Evolutionary conservation across 441 rosid species (phyloP).

Genomic region (Erodium chrysanthum): DNA sequence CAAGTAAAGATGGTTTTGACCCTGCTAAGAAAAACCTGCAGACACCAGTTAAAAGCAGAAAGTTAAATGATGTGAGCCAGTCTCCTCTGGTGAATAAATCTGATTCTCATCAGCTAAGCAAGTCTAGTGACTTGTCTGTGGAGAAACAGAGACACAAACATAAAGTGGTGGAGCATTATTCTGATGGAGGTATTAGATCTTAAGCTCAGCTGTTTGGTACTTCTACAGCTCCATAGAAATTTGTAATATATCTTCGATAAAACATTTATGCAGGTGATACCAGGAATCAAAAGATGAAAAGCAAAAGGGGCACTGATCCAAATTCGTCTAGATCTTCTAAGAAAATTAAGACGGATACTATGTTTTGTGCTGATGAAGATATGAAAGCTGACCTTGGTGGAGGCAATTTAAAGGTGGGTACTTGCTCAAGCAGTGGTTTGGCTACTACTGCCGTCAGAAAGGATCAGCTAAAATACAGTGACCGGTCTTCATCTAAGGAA

Average conservation of each 20-base stretch:
- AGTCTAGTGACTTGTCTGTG: conserved; percentile 28
- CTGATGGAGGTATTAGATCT: conserved; percentile 60
- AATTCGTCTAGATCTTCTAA: conserved; percentile 42
- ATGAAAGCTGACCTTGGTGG: conserved; percentile 33
- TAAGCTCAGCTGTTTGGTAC: conserved; percentile 12
- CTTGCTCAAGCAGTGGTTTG: conserved; percentile 40
- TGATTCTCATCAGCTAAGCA: conserved; percentile 27
- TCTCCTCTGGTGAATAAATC: conserved; percentile 35
- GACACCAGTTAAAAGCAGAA: conserved; percentile 26
- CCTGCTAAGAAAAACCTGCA: conserved; percentile 34
- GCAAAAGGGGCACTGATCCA: conserved; percentile 44
- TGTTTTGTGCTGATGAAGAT: conserved; percentile 35
- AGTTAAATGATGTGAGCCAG: conserved; percentile 29
- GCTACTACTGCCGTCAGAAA: conserved; percentile 36
- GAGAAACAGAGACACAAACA: conserved; percentile 47
- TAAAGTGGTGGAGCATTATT: conserved; percentile 36
- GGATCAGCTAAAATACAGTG: conserved; percentile 32
- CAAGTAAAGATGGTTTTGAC: conserved; percentile 33
- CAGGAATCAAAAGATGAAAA: conserved; percentile 44
- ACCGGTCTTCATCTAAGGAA: conserved; percentile 28
- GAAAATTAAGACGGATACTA: conserved; percentile 51
- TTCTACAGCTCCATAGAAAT: neutral
- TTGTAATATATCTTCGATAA: conserved; percentile 20
- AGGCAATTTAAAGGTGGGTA: conserved; percentile 32
- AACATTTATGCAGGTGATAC: conserved; percentile 41